These are phyloP conservation scores for Ophiostoma angusticollis DNA, from an alignment of 2,329 filamentous ascomycete genomes.

Conservation along the genomic window DNA sequence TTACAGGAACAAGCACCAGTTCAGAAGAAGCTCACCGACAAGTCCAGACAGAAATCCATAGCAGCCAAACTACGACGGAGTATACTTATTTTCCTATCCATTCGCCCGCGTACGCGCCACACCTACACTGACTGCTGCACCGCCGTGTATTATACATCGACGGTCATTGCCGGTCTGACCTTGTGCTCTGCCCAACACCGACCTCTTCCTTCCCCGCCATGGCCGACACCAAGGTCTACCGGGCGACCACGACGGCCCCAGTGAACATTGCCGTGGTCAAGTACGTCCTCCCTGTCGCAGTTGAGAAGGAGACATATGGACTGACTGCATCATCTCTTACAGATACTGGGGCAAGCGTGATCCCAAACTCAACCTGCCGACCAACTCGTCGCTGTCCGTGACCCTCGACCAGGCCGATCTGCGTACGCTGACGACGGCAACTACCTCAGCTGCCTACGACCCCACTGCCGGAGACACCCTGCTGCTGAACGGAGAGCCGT, in stretches of 20 bases:
- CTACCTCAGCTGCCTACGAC: conserved; percentile 63
- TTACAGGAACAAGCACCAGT: too few species aligned
- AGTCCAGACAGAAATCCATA: too few species aligned
- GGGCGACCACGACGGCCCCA: conserved; percentile 88
- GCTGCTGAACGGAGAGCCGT: conserved; percentile 67
- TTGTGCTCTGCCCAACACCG: neutral
- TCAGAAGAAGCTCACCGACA: too few species aligned
- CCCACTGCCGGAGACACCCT: conserved; percentile 50
- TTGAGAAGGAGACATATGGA: too few species aligned
- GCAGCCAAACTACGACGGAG: too few species aligned
- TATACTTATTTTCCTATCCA: too few species aligned
- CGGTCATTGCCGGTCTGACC: neutral
- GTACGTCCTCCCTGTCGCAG: too few species aligned
- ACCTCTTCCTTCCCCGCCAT: too few species aligned
- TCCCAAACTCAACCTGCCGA: conserved; percentile 84
- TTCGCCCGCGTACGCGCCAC: too few species aligned
- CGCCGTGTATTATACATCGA: too few species aligned
- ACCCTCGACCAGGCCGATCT: conserved; percentile 90
- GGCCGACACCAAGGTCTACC: conserved; percentile 51
- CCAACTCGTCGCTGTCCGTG: conserved; percentile 94
- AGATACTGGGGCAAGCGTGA: conserved; percentile 95
- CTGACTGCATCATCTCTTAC: conserved; percentile 29
- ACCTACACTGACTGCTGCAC: too few species aligned
- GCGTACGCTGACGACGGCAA: conserved; percentile 89
- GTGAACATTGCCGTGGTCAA: conserved; percentile 99